Evolutionary conservation across 106 monocot genomes (phyloP).

Genomic region (Dactylorhiza incarnata): DNA sequence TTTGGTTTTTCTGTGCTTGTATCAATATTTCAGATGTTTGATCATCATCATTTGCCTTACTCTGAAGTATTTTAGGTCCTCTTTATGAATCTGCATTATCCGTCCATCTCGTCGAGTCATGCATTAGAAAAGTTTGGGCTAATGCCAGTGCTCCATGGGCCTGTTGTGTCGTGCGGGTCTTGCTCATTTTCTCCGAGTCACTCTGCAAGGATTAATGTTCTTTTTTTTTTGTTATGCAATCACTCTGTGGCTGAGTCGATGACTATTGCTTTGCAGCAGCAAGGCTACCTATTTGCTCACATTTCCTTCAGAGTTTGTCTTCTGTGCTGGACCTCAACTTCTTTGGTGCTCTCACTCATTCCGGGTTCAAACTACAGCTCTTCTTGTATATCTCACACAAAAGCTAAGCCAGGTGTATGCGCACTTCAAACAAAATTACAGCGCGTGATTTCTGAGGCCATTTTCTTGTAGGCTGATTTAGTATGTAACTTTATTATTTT

Average conservation of each 20-base stretch:
- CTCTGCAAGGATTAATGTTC: not conserved
- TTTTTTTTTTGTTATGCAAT: not conserved
- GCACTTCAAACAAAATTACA: not conserved
- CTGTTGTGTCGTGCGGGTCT: too few relatives aligned
- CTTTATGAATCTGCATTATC: too few relatives aligned
- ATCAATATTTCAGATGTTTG: too few relatives aligned
- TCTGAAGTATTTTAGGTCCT: too few relatives aligned
- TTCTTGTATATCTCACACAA: not conserved
- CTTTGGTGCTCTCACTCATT: not conserved
- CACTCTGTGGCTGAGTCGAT: not conserved
- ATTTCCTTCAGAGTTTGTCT: not conserved
- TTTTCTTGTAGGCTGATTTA: not conserved
- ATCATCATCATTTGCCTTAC: not conserved
- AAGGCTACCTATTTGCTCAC: not conserved
- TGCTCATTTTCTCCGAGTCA: not conserved
- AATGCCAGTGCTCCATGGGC: not conserved
- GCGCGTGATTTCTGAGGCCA: not conserved
- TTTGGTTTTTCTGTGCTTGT: not conserved
- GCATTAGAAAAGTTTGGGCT: not conserved
- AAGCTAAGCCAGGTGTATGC: not conserved
- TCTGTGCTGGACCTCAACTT: not conserved
- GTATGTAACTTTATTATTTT: not conserved
- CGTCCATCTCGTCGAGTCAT: not conserved
- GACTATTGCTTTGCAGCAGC: not conserved
- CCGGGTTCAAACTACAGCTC: not conserved